Evolutionary conservation across 805 yeast species (phyloP), one percentile per base, ranked within the genome.

Genomic region (Cyberlindnera petersonii): DNA sequence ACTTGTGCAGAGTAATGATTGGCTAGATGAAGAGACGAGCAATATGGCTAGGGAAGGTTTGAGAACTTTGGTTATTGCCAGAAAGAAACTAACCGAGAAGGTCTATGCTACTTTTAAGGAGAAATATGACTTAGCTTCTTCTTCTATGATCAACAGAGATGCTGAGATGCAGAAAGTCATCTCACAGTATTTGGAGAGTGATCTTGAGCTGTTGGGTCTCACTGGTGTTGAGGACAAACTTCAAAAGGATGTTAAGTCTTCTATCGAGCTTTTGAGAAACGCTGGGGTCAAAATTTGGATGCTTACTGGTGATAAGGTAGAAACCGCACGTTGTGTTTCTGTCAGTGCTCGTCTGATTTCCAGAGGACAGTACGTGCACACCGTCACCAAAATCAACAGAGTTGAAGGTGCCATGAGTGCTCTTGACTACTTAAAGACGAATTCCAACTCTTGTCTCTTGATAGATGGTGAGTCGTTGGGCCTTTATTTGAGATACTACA

Each of bases 271-370:
- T 24, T 69, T 93, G 49, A 75, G 98, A 51, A 93, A 94, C 63
- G 99, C 98, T 0, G 98, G 98, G 4, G 78, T 94, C 40, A 89
- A 89, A 54, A 93, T 93, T 36, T 93, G 99, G 99, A 94, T 93
- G 98, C 68, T 93, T 33, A 93, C 99, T 0, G 99, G 99, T 50
- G 99, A 93, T 61, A 93, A 93, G 60, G 98, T 93, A 6, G 99
- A 93, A 64, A 93, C 99, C 0, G 98, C 98, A 1, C 78, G 88
- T 44, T 93, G 98, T 72, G 97, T 93, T 27, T 88, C 97, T 16
- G 85, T 94, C n/a, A 86, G 96, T 60, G 93, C 97, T 23, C 82
- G 89, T 55, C 74, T 93, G 36, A 91, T 93, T 21, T 74, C 95
- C 2, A 75, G 98, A 48, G 98, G 98, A 4, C 98, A 93, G 63